Evolutionary conservation across 2,329 filamentous ascomycete genomes (phyloP).

Genomic region (Calycina herbarum): DNA sequence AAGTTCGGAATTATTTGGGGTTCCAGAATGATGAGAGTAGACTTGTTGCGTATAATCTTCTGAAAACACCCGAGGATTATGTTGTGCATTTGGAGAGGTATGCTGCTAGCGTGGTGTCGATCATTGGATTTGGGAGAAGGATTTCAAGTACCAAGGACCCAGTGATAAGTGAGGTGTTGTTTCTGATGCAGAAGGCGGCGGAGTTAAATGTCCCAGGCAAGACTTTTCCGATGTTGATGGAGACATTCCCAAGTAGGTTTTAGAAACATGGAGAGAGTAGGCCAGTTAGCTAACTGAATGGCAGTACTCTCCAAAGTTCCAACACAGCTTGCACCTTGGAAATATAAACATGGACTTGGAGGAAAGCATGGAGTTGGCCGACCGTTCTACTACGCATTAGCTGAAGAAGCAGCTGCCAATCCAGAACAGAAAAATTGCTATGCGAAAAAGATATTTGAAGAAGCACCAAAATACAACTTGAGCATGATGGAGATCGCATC

Average conservation of each 20-base stretch:
- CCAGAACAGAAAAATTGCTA: constrained; percentile 26
- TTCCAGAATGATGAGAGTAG: constrained; percentile 31
- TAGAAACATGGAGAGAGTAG: neutral
- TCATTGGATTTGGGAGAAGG: constrained; percentile 30
- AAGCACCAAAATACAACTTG: constrained; percentile 26
- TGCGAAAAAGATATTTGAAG: constrained; percentile 28
- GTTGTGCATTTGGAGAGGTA: constrained; percentile 29
- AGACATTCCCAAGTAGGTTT: constrained; percentile 29
- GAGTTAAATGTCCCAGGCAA: constrained; percentile 30
- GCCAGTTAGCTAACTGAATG: neutral
- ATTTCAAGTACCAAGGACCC: constrained; percentile 25
- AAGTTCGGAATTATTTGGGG: constrained; percentile 25
- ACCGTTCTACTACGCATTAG: constrained; percentile 27
- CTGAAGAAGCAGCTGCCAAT: constrained; percentile 27
- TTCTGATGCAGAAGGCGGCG: constrained; percentile 28
- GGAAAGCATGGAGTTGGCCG: constrained; percentile 20
- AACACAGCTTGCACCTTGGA: constrained; percentile 28
- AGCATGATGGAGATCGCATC: constrained; percentile 24
- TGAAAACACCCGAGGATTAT: constrained; percentile 25
- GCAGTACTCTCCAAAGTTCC: constrained; percentile 29
- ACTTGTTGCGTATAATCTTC: constrained; percentile 24
- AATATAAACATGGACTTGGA: constrained; percentile 30
- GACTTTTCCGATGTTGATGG: constrained; percentile 30
- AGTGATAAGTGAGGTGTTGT: constrained; percentile 27
- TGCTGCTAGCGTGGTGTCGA: constrained; percentile 28